These are phyloP conservation scores for Lasiodiplodia hormozganensis DNA, from an alignment of 2,329 filamentous ascomycete species.

Conservation along the genomic window DNA sequence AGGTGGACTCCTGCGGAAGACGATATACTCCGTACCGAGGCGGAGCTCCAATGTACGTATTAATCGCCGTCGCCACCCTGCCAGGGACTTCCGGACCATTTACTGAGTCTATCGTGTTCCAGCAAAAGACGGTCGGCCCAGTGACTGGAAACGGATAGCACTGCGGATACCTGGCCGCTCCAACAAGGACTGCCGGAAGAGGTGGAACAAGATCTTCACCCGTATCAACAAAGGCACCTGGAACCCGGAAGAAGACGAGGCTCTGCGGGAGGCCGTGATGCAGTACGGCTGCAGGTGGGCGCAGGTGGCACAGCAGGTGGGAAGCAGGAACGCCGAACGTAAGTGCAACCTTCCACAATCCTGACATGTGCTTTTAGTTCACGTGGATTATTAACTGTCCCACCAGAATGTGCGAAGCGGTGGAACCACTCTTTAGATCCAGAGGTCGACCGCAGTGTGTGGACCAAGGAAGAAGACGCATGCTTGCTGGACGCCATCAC, in stretches of 20 bases:
- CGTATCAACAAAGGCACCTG: slow-evolving; percentile 52
- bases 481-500: background rate
- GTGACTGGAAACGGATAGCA: slow-evolving; percentile 48
- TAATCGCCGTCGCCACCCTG: background rate
- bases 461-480: slow-evolving; percentile 43
- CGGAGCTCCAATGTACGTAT: background rate
- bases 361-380: background rate
- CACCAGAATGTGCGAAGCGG: slow-evolving; percentile 54
- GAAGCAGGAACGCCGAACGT: slow-evolving; percentile 50
- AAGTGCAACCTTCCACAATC: slow-evolving; percentile 31
- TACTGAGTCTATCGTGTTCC: background rate
- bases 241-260: slow-evolving; percentile 45
- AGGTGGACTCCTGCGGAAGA: background rate
- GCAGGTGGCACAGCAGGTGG: slow-evolving; percentile 49
- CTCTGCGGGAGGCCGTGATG: slow-evolving; percentile 44
- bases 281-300: slow-evolving; percentile 52
- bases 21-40: background rate
- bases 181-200: slow-evolving; percentile 55
- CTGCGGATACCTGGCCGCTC: slow-evolving; percentile 47
- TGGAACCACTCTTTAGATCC: slow-evolving; percentile 56
- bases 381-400: slow-evolving; percentile 18
- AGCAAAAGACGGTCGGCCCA: background rate
- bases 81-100: background rate
- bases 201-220: slow-evolving; percentile 50
- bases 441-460: slow-evolving; percentile 48